These are phyloP conservation scores for Microbotryomycetes sp. DNA, from an alignment of 1,284 basidiomycete genomes.

Conservation along the genomic window DNA sequence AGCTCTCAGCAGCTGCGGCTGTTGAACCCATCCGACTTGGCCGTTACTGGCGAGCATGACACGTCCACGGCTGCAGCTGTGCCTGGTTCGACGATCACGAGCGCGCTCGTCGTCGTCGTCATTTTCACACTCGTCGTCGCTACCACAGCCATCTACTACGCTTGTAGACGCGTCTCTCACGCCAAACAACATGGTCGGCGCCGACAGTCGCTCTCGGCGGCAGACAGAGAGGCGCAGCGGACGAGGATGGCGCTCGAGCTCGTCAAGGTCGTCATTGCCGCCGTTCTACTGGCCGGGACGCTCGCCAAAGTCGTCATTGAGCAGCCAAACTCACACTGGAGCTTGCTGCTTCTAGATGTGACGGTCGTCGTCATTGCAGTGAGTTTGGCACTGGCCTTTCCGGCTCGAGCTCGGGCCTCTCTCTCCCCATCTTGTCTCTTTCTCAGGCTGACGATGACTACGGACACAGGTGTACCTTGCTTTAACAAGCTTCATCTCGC, in stretches of 20 bases:
- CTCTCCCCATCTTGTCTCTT: not conserved
- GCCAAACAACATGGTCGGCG: not conserved
- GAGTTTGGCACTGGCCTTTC: not conserved
- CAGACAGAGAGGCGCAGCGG: not conserved
- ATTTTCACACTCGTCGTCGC: not conserved
- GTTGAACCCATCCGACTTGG: too few relatives aligned
- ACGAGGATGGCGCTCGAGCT: not conserved
- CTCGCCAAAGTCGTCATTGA: not conserved
- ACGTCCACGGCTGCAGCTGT: too few relatives aligned
- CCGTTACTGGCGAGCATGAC: too few relatives aligned
- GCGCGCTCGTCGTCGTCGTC: not conserved
- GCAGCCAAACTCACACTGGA: constrained; percentile 1
- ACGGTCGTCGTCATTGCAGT: constrained; percentile 3
- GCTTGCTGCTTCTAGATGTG: constrained; percentile 2
- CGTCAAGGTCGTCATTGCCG: not conserved
- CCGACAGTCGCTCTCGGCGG: not conserved
- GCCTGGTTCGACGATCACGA: not conserved
- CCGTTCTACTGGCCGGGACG: not conserved
- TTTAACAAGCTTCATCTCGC: not conserved
- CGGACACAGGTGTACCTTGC: constrained; percentile 6
- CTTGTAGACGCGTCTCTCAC: not conserved
- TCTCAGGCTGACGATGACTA: not conserved
- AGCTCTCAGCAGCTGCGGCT: too few relatives aligned
- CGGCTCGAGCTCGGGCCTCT: not conserved
- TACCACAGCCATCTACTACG: not conserved